phyloP scores from a whole-genome alignment of 1,284 basidiomycete species.

The Bondarzewia mesenterica region DNA sequence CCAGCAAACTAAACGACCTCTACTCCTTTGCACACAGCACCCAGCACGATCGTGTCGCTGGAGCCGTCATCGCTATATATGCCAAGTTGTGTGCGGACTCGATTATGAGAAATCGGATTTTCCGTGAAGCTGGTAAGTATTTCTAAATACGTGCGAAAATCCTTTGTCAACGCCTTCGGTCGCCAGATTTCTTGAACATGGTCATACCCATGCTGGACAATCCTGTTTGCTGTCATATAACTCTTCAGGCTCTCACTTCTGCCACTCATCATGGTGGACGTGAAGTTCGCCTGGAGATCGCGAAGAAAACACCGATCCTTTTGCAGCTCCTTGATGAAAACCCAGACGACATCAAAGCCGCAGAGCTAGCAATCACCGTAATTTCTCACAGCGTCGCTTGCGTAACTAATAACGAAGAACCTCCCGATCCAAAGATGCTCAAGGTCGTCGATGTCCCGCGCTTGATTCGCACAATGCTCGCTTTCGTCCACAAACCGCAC shows the following conservation, averaged over 20 bases:
- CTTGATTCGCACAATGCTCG: constrained; percentile 34
- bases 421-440: constrained; percentile 27
- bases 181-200: constrained; percentile 42
- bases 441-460: constrained; percentile 35
- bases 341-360: constrained; percentile 39
- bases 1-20: constrained; percentile 34
- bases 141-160: not conserved
- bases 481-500: constrained; percentile 36
- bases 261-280: constrained; percentile 56
- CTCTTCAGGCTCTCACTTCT: constrained; percentile 44
- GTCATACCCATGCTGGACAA: constrained; percentile 43
- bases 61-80: constrained; percentile 52
- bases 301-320: constrained; percentile 32
- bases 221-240: constrained; percentile 38
- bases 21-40: constrained; percentile 1
- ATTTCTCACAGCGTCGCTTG: constrained; percentile 44
- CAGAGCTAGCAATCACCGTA: constrained; percentile 43
- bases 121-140: constrained; percentile 37
- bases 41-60: constrained; percentile 14
- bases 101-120: constrained; percentile 47
- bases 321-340: constrained; percentile 36
- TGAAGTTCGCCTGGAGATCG: constrained; percentile 41
- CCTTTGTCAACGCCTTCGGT: not conserved
- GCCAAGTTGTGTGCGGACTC: constrained; percentile 56
- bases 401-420: constrained; percentile 33